Conservation (phyloP, 1,139 yeast genomes). For the Scheffersomyces quercinus region DNA sequence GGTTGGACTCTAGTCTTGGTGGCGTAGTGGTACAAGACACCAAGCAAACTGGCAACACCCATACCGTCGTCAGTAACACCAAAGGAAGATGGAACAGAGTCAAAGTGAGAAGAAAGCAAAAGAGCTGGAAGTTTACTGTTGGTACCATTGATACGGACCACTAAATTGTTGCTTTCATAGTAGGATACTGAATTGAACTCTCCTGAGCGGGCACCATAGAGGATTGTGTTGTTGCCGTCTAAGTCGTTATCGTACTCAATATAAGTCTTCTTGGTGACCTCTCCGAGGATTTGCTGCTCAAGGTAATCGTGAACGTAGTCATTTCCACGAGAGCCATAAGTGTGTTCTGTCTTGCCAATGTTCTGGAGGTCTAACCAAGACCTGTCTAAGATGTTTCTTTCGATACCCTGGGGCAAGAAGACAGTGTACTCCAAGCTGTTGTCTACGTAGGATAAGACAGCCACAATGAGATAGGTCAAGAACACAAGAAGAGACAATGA, state of each 20-base stretch:
- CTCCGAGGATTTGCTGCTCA: constrained; percentile 37
- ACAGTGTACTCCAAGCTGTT: constrained; percentile 41
- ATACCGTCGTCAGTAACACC: constrained; percentile 95
- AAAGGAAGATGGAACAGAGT: constrained; percentile 82
- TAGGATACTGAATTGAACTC: constrained; percentile 52
- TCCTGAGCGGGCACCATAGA: constrained; percentile 50
- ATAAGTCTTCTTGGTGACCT: constrained; percentile 28
- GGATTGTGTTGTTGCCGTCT: constrained; percentile 37
- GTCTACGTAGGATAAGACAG: constrained; percentile 30
- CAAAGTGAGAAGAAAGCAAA: constrained; percentile 82
- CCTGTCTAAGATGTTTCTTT: constrained; percentile 42
- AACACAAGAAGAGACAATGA: constrained; percentile 53
- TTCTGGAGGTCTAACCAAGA: constrained; percentile 70
- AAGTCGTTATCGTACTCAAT: constrained; percentile 56
- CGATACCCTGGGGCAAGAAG: constrained; percentile 45
- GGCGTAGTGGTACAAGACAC: constrained; percentile 57
- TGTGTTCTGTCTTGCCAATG: constrained; percentile 68
- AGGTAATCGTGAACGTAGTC: constrained; percentile 75
- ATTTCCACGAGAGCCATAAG: constrained; percentile 75
- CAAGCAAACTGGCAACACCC: constrained; percentile 84
- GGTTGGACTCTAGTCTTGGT: constrained; percentile 50
- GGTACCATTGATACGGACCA: constrained; percentile 71
- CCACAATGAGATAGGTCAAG: constrained; percentile 38
- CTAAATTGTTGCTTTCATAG: constrained; percentile 76
- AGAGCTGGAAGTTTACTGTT: constrained; percentile 61